phyloP scores from a whole-genome alignment of 2,329 filamentous ascomycete genomes.

The Berkeleyomyces basicola region DNA sequence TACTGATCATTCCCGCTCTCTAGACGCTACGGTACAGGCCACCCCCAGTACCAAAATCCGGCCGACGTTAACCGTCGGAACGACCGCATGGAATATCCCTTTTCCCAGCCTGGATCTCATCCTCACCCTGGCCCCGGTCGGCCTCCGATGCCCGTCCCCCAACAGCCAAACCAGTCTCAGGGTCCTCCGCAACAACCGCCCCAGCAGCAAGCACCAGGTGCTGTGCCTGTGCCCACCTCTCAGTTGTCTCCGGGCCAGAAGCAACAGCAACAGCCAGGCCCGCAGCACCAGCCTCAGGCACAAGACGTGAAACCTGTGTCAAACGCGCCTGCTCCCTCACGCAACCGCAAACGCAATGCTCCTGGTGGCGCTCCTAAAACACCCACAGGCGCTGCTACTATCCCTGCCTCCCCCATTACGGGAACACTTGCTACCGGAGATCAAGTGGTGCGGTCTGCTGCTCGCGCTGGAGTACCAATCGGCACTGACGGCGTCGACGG shows the following conservation, averaged over 20 bases:
- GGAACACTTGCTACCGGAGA: slow-evolving; percentile 18
- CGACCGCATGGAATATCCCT: slow-evolving; percentile 29
- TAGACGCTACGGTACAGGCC: slow-evolving; percentile 11
- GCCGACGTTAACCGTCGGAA: slow-evolving; percentile 28
- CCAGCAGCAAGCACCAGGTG: background rate
- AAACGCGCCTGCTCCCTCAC: slow-evolving; percentile 14
- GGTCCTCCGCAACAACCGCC: background rate
- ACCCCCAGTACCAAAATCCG: slow-evolving; percentile 33
- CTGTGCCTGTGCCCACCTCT: slow-evolving; percentile 17
- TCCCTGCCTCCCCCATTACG: slow-evolving; percentile 18
- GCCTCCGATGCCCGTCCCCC: slow-evolving; percentile 29
- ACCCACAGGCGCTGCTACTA: background rate
- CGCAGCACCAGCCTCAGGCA: slow-evolving; percentile 22
- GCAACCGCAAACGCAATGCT: slow-evolving; percentile 27
- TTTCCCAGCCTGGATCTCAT: slow-evolving; percentile 25
- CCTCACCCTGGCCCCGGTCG: slow-evolving; percentile 26
- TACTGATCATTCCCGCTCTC: background rate
- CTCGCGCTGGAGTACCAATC: slow-evolving; percentile 17
- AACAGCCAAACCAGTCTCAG: slow-evolving; percentile 8
- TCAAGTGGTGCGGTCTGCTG: slow-evolving; percentile 20
- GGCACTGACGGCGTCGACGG: background rate
- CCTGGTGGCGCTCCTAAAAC: slow-evolving; percentile 22
- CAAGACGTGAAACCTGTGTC: slow-evolving; percentile 15
- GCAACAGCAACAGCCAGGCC: slow-evolving; percentile 17
- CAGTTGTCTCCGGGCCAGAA: slow-evolving; percentile 15